A percentile compares a stretch with the other conserved stretches of the same genome.
Conservation (phyloP, 768 basidiomycete genomes). For the Dacryopinax spathularia region DNA sequence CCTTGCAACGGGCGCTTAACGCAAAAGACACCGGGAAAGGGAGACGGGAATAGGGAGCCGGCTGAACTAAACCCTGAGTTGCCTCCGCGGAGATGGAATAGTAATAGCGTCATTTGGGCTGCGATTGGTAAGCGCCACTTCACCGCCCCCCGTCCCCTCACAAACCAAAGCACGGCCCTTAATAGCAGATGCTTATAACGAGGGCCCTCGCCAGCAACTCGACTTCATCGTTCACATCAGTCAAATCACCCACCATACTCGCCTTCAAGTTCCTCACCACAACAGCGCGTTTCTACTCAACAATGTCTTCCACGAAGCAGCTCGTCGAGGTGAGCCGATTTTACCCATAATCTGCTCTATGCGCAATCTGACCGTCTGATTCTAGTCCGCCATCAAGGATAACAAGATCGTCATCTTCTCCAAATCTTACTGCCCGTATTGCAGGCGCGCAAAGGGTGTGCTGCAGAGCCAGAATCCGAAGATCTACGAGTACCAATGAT, state of each 20-base stretch:
- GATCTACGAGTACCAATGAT: slow-evolving; percentile 33
- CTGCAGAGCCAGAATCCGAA: slow-evolving; percentile 24
- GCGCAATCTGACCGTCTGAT: background rate
- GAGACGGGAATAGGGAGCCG: no score
- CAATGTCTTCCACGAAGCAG: background rate
- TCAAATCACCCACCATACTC: background rate
- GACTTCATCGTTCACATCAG: background rate
- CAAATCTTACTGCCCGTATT: slow-evolving; percentile 44
- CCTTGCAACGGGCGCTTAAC: no score
- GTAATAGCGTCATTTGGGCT: background rate
- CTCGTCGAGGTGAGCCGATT: background rate
- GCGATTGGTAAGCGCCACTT: background rate
- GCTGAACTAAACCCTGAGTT: no score
- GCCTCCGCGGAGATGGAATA: no score
- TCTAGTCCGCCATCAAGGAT: slow-evolving; percentile 33
- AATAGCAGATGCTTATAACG: background rate
- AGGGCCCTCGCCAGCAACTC: background rate
- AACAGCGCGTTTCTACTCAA: background rate
- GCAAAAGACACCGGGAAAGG: no score
- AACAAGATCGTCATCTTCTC: slow-evolving; percentile 48
- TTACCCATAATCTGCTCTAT: no score
- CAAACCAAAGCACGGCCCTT: no score
- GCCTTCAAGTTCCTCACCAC: background rate
- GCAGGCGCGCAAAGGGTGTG: slow-evolving; percentile 35
- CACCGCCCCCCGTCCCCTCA: no score